phyloP scores from a whole-genome alignment of 139 green algal species.

The Chloropicon primus region DNA sequence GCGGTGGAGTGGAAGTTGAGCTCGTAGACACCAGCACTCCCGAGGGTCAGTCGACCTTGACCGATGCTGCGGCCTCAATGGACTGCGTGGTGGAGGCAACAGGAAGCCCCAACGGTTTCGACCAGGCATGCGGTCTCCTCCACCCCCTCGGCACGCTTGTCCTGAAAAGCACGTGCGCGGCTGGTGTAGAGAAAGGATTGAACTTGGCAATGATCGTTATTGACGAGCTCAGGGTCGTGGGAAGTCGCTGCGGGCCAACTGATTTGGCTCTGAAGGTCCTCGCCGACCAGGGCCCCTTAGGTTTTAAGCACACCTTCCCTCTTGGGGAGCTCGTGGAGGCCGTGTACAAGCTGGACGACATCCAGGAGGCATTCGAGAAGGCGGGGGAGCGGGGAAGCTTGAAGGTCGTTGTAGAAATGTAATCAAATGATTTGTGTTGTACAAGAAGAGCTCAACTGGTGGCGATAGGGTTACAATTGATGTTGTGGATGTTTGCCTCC shows the following conservation, averaged over 20 bases:
- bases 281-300: too few relatives aligned
- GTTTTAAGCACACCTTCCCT: neutral
- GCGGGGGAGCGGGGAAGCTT: neutral
- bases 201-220: neutral
- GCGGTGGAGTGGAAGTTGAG: neutral
- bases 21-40: neutral
- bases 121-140: neutral
- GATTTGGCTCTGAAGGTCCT: neutral
- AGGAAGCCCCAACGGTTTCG: neutral
- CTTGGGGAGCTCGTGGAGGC: neutral
- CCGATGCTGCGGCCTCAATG: too few relatives aligned
- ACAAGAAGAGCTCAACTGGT: too few relatives aligned
- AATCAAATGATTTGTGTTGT: too few relatives aligned
- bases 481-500: neutral
- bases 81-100: neutral
- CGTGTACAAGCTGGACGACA: neutral
- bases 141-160: slow-evolving; percentile 41
- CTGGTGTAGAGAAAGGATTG: neutral
- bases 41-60: neutral
- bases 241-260: neutral
- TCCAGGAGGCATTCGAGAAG: neutral
- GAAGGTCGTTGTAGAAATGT: neutral
- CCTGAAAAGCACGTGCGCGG: slow-evolving; percentile 48
- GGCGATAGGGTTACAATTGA: too few relatives aligned
- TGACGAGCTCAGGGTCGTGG: neutral